Conservation (phyloP, 2,329 filamentous ascomycete species). For the Davidsoniella australis region DNA sequence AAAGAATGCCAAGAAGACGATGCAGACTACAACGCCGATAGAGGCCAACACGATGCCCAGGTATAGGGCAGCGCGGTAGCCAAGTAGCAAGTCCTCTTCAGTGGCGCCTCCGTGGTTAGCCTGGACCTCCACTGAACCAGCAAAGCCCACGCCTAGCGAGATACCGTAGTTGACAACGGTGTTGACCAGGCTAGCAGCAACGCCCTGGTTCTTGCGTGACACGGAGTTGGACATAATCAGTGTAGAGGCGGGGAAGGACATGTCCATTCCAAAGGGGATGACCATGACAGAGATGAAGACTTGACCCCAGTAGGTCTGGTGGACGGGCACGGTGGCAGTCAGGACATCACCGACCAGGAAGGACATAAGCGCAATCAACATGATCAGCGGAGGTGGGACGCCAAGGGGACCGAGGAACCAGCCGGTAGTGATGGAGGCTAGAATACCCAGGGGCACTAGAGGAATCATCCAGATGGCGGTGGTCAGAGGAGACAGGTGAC, state of each 20-base stretch:
- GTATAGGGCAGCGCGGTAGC: conserved; percentile 24
- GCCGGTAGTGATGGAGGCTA: conserved; percentile 28
- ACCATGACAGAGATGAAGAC: conserved; percentile 41
- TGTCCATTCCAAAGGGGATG: conserved; percentile 48
- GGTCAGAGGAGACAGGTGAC: conserved; percentile 25
- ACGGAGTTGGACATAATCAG: conserved; percentile 40
- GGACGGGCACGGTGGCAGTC: conserved; percentile 29
- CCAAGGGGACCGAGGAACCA: conserved; percentile 23
- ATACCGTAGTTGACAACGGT: conserved; percentile 55
- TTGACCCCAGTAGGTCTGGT: conserved; percentile 47
- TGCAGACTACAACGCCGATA: conserved; percentile 20
- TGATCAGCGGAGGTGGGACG: conserved; percentile 24
- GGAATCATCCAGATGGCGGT: conserved; percentile 29
- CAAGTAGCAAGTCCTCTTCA: conserved; percentile 17
- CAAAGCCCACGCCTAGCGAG: conserved; percentile 46
- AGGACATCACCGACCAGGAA: conserved; percentile 28
- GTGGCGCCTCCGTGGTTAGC: conserved; percentile 18
- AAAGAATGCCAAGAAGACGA: conserved; percentile 9
- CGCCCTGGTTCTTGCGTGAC: conserved; percentile 27
- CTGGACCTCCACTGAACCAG: conserved; percentile 40
- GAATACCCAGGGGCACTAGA: conserved; percentile 25
- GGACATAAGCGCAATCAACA: conserved; percentile 27
- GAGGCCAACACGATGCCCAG: conserved; percentile 26
- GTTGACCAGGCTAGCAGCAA: conserved; percentile 37
- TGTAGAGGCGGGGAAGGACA: conserved; percentile 46